phyloP scores from a whole-genome alignment of 2,329 filamentous ascomycete species.

The Sarocladium strictum region DNA sequence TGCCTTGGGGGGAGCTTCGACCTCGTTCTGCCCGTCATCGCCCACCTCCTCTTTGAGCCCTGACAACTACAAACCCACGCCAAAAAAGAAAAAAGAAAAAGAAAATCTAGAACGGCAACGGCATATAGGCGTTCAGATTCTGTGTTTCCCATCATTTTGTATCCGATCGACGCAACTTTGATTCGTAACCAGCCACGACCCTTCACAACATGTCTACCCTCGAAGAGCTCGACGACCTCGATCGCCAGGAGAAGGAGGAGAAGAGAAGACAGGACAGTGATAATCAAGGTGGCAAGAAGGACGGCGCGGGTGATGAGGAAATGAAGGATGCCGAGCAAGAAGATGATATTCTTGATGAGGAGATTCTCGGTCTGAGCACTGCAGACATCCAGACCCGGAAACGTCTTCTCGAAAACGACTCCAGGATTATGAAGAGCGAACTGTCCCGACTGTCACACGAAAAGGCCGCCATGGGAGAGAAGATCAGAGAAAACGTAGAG shows the following conservation, averaged over 20 bases:
- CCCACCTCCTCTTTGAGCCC: background rate
- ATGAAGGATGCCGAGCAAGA: slow-evolving; percentile 79
- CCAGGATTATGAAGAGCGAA: slow-evolving; percentile 98
- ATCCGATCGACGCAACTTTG: background rate
- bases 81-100: no score
- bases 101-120: no score
- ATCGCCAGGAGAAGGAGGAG: slow-evolving; percentile 73
- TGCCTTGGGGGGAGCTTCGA: slow-evolving; percentile 15
- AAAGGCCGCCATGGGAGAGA: slow-evolving; percentile 92
- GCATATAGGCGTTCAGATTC: no score
- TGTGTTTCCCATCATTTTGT: no score
- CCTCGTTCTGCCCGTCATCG: slow-evolving; percentile 1
- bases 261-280: slow-evolving; percentile 37
- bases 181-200: background rate
- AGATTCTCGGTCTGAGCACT: slow-evolving; percentile 89
- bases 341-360: slow-evolving; percentile 82
- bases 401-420: slow-evolving; percentile 92
- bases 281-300: slow-evolving; percentile 32
- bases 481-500: slow-evolving; percentile 98
- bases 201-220: slow-evolving; percentile 69
- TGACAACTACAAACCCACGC: no score
- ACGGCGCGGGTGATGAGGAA: slow-evolving; percentile 70
- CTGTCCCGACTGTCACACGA: slow-evolving; percentile 90
- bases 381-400: slow-evolving; percentile 88
- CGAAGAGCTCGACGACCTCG: slow-evolving; percentile 85